phyloP scores from a whole-genome alignment of 164 flowering plant genomes.

The Annona cherimola region DNA sequence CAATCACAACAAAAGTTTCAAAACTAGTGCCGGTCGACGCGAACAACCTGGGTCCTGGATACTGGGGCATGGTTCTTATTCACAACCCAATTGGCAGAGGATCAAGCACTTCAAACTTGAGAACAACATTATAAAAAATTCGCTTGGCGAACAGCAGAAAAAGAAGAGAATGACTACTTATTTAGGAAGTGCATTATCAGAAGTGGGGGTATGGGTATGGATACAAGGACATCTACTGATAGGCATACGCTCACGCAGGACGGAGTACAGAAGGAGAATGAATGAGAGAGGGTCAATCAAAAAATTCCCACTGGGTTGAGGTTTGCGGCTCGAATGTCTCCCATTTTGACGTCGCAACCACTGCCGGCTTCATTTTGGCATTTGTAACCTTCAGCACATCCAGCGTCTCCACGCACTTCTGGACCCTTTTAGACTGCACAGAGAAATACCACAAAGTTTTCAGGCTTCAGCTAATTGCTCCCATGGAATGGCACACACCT shows the following conservation, averaged over 20 bases:
- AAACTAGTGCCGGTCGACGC: too few species aligned
- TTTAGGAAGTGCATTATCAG: constrained; percentile 1
- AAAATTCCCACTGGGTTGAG: constrained; percentile 44
- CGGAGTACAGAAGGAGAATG: constrained; percentile 4
- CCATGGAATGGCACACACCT: not conserved
- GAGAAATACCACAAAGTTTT: constrained; percentile 3
- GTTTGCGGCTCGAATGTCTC: constrained; percentile 52
- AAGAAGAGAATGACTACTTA: constrained; percentile 2
- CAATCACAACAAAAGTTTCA: too few species aligned
- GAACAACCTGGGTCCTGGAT: too few species aligned
- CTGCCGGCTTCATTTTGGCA: constrained; percentile 38
- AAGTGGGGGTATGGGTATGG: not conserved
- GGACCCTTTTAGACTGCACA: constrained; percentile 60
- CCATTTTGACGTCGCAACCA: constrained; percentile 50
- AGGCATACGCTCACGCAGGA: not conserved
- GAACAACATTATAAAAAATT: not conserved
- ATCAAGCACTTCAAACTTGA: too few species aligned
- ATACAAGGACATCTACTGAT: constrained; percentile 7
- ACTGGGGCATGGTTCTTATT: too few species aligned
- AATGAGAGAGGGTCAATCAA: constrained; percentile 32
- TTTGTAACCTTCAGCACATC: constrained; percentile 57
- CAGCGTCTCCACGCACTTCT: constrained; percentile 65
- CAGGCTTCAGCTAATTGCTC: constrained; percentile 2
- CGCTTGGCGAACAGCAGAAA: not conserved
- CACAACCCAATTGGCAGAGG: too few species aligned